These are phyloP conservation scores for Parastagonospora avenae DNA, from an alignment of 2,329 filamentous ascomycete genomes.

Conservation along the genomic window DNA sequence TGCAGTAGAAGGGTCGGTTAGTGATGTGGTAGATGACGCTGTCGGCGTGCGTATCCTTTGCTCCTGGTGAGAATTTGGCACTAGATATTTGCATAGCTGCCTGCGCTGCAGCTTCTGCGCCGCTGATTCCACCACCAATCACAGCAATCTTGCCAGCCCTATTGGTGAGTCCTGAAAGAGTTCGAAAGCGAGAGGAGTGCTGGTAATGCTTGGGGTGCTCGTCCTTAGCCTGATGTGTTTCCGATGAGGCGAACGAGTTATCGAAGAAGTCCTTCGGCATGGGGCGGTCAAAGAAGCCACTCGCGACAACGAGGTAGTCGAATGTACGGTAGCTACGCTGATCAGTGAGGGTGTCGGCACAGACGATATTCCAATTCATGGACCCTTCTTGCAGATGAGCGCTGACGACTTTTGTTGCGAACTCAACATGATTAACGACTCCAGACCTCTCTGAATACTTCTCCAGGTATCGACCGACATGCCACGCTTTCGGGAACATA, in stretches of 20 bases:
- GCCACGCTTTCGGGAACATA: slow-evolving; percentile 76
- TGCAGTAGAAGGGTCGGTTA: slow-evolving; percentile 72
- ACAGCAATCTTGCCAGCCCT: slow-evolving; percentile 67
- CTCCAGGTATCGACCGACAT: slow-evolving; percentile 74
- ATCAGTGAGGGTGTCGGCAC: slow-evolving; percentile 17
- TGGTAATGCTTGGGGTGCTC: slow-evolving; percentile 14
- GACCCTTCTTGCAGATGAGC: slow-evolving; percentile 21
- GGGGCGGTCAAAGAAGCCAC: slow-evolving; percentile 70
- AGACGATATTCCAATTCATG: slow-evolving; percentile 27
- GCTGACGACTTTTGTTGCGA: slow-evolving; percentile 48
- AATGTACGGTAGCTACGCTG: slow-evolving; percentile 51
- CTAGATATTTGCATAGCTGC: slow-evolving; percentile 75
- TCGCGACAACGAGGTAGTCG: slow-evolving; percentile 73
- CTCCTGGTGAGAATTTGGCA: slow-evolving; percentile 58
- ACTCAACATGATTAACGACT: slow-evolving; percentile 54
- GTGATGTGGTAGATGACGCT: slow-evolving; percentile 71
- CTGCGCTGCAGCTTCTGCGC: slow-evolving; percentile 75
- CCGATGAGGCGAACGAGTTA: slow-evolving; percentile 17
- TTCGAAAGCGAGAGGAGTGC: slow-evolving; percentile 38
- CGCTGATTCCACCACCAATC: slow-evolving; percentile 82
- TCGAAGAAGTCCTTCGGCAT: neutral
- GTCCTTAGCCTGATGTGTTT: neutral
- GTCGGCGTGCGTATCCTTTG: slow-evolving; percentile 31
- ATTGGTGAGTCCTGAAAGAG: slow-evolving; percentile 22
- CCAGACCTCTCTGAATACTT: slow-evolving; percentile 67